Conservation (phyloP, 495 filamentous ascomycete genomes). For the Parathielavia appendiculata region DNA sequence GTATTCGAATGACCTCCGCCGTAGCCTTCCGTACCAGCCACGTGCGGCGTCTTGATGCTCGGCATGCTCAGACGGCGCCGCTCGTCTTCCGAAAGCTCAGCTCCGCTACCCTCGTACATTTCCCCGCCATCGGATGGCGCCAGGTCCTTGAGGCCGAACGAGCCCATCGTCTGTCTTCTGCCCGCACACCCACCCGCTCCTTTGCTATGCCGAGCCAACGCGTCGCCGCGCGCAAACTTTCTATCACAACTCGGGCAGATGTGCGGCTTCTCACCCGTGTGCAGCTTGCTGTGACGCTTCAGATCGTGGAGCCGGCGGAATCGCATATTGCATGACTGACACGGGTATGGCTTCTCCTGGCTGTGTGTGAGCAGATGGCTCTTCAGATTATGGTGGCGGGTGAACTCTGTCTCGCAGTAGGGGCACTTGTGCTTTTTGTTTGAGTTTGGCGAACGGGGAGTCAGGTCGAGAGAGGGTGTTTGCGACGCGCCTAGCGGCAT, state of each 20-base stretch:
- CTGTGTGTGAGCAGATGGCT: slow-evolving; percentile 96
- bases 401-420: slow-evolving; percentile 95
- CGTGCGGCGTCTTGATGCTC: slow-evolving; percentile 66
- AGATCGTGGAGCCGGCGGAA: slow-evolving; percentile 93
- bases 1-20: slow-evolving; percentile 52
- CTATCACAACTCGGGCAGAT: slow-evolving; percentile 90
- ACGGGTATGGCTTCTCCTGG: slow-evolving; percentile 95
- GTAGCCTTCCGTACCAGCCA: slow-evolving; percentile 44
- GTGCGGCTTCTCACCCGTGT: slow-evolving; percentile 93
- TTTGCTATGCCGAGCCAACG: slow-evolving; percentile 89
- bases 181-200: slow-evolving; percentile 95
- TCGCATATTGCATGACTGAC: slow-evolving; percentile 78
- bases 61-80: slow-evolving; percentile 57
- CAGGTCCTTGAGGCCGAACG: slow-evolving; percentile 75
- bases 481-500: slow-evolving; percentile 57
- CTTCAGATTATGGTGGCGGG: slow-evolving; percentile 97
- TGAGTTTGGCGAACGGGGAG: slow-evolving; percentile 51
- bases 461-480: slow-evolving; percentile 48
- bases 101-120: slow-evolving; percentile 56
- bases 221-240: slow-evolving; percentile 92
- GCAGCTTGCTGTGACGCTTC: slow-evolving; percentile 92
- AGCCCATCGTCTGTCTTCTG: slow-evolving; percentile 77
- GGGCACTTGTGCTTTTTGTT: slow-evolving; percentile 91
- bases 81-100: slow-evolving; percentile 48
- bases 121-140: slow-evolving; percentile 66